Base-by-base conservation (phyloP, 345 rosid species). In the Rhizophora apiculata region DNA sequence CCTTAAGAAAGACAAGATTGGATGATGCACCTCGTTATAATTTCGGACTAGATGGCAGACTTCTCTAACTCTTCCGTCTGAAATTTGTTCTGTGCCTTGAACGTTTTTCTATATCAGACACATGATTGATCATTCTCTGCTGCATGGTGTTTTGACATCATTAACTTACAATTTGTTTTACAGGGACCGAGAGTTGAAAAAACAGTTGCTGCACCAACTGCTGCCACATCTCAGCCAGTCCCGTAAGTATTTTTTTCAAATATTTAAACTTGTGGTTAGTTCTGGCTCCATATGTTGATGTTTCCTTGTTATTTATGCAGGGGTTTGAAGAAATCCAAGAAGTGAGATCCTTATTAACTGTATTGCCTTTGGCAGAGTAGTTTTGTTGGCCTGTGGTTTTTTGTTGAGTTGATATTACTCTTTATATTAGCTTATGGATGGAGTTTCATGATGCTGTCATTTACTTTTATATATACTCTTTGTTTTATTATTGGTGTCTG, bases 181-280 rank as follows among this genome's bases (percentile, higher is more conserved):
- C 67, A 72, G 76, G 76, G 76, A 26, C 76, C 71, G 0, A 71
- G 70, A 19, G 65, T 26, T 3, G 71, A 72, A 9, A 65, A 72
- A 52, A 60, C 71, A 22, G 62, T 60, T 6, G 76, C 71, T 51
- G 62, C 76, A 18, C 60, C 70, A 26, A 64, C 65, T 13, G 75
- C 69, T 19, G 74, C 63, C 1, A 53, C 60, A 13, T n/a, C 70
- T 27, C 76, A 65, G 66, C 52, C 76, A 30, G 21, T 65, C 5
- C 54, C 59, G 76, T 72, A 26, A 65, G 76, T 52, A 52, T 9
- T 27, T 58, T 0, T 8, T 18, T 24, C 8, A 56, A 18, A 34
- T 43, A 11, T 43, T 43, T 43, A 11, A 1, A 13, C 18, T 13
- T 43, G 49, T 43, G 19, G 49, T 3, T 43, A 24, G 43, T 19